Evolutionary conservation across 208 protist species (phyloP).

Genomic region (Crithidia thermophila): DNA sequence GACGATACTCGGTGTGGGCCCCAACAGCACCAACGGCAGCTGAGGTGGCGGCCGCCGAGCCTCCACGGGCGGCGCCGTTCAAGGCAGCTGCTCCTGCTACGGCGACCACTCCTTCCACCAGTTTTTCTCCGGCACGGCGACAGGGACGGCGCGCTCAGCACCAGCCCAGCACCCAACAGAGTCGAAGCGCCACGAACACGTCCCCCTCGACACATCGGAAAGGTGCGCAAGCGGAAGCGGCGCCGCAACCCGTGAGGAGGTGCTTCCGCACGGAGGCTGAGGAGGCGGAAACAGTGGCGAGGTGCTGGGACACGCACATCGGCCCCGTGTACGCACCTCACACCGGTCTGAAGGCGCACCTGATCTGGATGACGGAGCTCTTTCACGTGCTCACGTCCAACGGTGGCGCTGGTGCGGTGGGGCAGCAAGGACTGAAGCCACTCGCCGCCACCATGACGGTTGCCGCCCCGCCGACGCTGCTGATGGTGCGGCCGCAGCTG

Average conservation of each 20-base stretch:
- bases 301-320: slow-evolving; percentile 55
- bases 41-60: neutral
- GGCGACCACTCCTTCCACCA: no score
- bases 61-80: neutral
- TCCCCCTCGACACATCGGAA: neutral
- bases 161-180: neutral
- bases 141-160: no score
- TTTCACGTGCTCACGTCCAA: slow-evolving; percentile 62
- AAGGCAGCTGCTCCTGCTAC: neutral
- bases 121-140: no score
- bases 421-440: slow-evolving; percentile 10
- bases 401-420: slow-evolving; percentile 29
- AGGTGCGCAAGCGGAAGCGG: no score
- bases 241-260: neutral
- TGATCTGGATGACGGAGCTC: slow-evolving; percentile 38
- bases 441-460: slow-evolving; percentile 29
- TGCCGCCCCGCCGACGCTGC: slow-evolving; percentile 32
- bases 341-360: slow-evolving; percentile 25
- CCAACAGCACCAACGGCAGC: neutral
- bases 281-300: slow-evolving; percentile 29
- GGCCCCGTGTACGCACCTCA: slow-evolving; percentile 53
- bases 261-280: slow-evolving; percentile 12
- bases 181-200: no score
- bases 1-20: slow-evolving; percentile 26
- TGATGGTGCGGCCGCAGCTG: slow-evolving; percentile 35